Percentiles rank a stretch among this genome's conserved stretches.
phyloP scores from a whole-genome alignment of 1,284 basidiomycete genomes.

The Macrocystidia cucumis region DNA sequence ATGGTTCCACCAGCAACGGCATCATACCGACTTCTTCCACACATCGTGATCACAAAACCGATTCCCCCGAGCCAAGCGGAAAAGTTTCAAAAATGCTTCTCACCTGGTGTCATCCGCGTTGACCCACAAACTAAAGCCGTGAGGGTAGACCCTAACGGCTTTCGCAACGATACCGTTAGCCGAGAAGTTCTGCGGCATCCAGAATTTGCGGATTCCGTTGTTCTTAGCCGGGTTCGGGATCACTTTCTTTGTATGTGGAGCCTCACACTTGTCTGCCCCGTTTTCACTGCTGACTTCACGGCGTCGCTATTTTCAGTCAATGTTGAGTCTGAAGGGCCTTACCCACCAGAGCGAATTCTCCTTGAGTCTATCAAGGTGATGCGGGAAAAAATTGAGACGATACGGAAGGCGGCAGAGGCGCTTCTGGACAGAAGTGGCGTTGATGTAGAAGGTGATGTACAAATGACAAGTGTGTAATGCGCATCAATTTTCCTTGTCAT shows the following conservation, averaged over 20 bases:
- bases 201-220: conserved; percentile 84
- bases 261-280: background rate
- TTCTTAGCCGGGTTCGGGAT: conserved; percentile 84
- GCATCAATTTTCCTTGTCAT: no score
- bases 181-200: conserved; percentile 90
- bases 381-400: conserved; percentile 67
- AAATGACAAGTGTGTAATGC: conserved; percentile 27
- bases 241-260: conserved; percentile 81
- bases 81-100: conserved; percentile 87
- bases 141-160: conserved; percentile 52
- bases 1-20: conserved; percentile 65
- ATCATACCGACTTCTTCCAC: conserved; percentile 88
- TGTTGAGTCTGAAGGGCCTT: conserved; percentile 87
- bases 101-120: conserved; percentile 81
- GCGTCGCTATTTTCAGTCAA: conserved; percentile 49
- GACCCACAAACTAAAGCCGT: conserved; percentile 49
- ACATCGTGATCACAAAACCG: conserved; percentile 76
- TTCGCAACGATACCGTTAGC: conserved; percentile 87
- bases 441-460: conserved; percentile 25
- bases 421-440: conserved; percentile 30
- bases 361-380: conserved; percentile 81
- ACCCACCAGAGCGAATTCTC: conserved; percentile 79
- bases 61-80: conserved; percentile 55
- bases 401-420: conserved; percentile 52
- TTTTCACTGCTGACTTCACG: background rate